A percentile compares a stretch with the other conserved stretches of the same genome.
Conservation (phyloP, 2,329 filamentous ascomycete genomes). For the Penicillium concentricum region DNA sequence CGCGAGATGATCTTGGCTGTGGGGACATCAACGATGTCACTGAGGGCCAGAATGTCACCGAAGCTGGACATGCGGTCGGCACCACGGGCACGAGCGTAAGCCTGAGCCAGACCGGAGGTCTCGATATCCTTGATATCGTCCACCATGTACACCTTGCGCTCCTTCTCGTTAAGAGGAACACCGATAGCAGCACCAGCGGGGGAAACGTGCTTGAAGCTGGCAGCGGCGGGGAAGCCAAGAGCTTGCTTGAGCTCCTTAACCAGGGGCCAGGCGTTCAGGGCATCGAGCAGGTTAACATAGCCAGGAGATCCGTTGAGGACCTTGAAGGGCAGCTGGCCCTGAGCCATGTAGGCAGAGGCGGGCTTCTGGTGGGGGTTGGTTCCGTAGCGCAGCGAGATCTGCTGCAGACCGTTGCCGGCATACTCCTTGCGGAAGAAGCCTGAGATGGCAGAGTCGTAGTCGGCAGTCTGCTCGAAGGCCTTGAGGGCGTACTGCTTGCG, state of each 20-base stretch:
- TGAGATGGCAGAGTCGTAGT: constrained; percentile 92
- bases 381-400: constrained; percentile 85
- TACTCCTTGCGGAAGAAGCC: constrained; percentile 98
- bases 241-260: constrained; percentile 94
- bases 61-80: constrained; percentile 99
- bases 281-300: constrained; percentile 96
- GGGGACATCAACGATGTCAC: constrained; percentile 82
- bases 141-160: constrained; percentile 98
- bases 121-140: constrained; percentile 91
- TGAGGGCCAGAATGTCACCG: constrained; percentile 92
- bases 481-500: constrained; percentile 91
- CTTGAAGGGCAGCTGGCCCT: constrained; percentile 85
- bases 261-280: constrained; percentile 92
- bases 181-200: constrained; percentile 95
- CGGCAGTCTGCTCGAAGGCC: constrained; percentile 96
- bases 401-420: constrained; percentile 77
- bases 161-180: constrained; percentile 77
- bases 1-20: constrained; percentile 97
- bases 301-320: constrained; percentile 85
- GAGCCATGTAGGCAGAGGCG: constrained; percentile 75
- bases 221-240: constrained; percentile 82
- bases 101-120: constrained; percentile 81
- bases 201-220: constrained; percentile 99
- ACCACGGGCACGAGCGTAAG: constrained; percentile 91
- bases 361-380: constrained; percentile 99